Evolutionary conservation across 192 early-diverging fungal genomes (phyloP).

Genomic region (Paraglomus occultum): DNA sequence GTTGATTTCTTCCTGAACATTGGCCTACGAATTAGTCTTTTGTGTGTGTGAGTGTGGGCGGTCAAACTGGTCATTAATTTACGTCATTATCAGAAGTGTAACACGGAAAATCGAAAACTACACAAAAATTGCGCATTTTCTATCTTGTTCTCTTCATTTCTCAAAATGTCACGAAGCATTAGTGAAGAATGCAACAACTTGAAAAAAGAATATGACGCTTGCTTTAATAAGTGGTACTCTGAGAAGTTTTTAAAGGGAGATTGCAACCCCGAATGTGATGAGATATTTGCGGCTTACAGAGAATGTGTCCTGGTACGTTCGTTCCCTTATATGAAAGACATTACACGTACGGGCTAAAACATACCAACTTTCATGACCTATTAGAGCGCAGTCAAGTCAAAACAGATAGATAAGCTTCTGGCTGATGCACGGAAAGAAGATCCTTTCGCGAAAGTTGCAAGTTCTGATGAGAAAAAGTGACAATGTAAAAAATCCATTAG

Average conservation of each 20-base stretch:
- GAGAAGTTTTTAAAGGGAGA: constrained; percentile 92
- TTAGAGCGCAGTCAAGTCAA: constrained; percentile 73
- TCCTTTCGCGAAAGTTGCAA: constrained; percentile 48
- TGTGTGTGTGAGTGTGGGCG: too few relatives aligned
- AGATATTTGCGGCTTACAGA: constrained; percentile 80
- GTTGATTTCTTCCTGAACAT: too few relatives aligned
- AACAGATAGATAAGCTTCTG: constrained; percentile 82
- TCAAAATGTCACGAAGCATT: constrained; percentile 57
- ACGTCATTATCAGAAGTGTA: too few relatives aligned
- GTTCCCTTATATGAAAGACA: neutral
- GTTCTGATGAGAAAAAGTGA: neutral
- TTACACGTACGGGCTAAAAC: neutral
- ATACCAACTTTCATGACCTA: neutral
- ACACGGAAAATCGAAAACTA: too few relatives aligned
- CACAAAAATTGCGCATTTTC: neutral
- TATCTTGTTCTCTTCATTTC: constrained; percentile 32
- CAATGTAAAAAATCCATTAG: too few relatives aligned
- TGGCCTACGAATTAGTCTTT: too few relatives aligned
- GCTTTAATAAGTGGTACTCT: constrained; percentile 96
- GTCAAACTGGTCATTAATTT: too few relatives aligned
- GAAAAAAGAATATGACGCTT: constrained; percentile 85
- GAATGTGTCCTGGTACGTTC: constrained; percentile 76
- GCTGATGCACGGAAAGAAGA: constrained; percentile 78
- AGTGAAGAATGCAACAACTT: constrained; percentile 72
- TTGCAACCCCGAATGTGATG: constrained; percentile 73